These are phyloP conservation scores for Hura crepitans DNA, from an alignment of 441 rosid species.

Conservation along the genomic window DNA sequence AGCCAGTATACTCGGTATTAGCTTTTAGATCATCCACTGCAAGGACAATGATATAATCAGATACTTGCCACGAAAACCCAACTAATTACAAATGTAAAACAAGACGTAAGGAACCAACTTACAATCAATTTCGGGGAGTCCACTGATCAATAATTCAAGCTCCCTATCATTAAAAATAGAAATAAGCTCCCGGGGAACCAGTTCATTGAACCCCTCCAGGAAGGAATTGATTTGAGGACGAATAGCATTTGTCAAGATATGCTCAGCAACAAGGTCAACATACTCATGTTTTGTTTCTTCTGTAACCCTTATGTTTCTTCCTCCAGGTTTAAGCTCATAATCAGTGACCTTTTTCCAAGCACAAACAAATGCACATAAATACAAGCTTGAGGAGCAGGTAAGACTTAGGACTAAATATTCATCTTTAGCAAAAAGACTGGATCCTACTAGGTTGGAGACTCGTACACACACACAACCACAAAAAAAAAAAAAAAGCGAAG, in stretches of 20 bases:
- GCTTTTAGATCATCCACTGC: conserved; percentile 94
- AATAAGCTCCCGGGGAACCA: conserved; percentile 74
- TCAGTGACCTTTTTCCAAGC: conserved; percentile 75
- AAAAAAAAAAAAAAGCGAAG: background rate
- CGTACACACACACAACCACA: background rate
- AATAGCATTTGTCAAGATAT: conserved; percentile 91
- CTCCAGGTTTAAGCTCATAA: conserved; percentile 96
- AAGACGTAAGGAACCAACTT: conserved; percentile 34
- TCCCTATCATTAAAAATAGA: conserved; percentile 96
- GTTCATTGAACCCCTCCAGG: conserved; percentile 82
- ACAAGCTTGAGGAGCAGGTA: background rate
- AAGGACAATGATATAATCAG: conserved; percentile 15
- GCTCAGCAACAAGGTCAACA: conserved; percentile 96
- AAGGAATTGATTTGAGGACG: conserved; percentile 93
- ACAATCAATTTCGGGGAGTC: conserved; percentile 98
- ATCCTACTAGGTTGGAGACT: too few species aligned
- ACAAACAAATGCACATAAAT: conserved; percentile 22
- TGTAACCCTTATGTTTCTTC: conserved; percentile 87
- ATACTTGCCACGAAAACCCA: conserved; percentile 16
- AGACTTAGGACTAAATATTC: background rate
- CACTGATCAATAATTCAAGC: conserved; percentile 96
- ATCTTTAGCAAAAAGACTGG: background rate
- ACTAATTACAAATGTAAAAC: conserved; percentile 12
- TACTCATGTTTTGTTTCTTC: conserved; percentile 97
- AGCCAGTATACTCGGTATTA: conserved; percentile 86